Evolutionary conservation across 78 protist species (phyloP).

Genomic region (Dictyostelium brefeldianum): DNA sequence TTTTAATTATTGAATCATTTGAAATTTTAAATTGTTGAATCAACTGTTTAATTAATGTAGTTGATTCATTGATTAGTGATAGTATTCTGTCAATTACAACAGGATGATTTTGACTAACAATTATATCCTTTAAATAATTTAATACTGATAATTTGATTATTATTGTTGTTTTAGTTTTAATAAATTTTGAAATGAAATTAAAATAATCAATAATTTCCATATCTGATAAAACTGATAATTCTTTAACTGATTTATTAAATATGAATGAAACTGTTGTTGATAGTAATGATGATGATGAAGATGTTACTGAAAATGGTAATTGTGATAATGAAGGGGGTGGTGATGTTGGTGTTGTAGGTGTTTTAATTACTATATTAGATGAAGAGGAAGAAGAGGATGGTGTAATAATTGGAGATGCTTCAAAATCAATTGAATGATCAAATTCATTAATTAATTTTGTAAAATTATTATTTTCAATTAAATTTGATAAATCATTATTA

Average conservation of each 20-base stretch:
- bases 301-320: not conserved
- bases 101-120: not conserved
- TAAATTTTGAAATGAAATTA: not conserved
- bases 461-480: conserved; percentile 1
- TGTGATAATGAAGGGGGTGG: not conserved
- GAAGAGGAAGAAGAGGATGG: not conserved
- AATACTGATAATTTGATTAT: not conserved
- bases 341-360: not conserved
- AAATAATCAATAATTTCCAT: conserved; percentile 2
- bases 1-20: not conserved
- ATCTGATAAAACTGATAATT: not conserved
- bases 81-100: not conserved
- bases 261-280: not conserved
- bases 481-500: conserved; percentile 2
- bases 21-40: conserved; percentile 13
- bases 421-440: conserved; percentile 4
- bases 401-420: not conserved
- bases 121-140: not conserved
- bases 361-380: too few relatives aligned
- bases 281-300: not conserved
- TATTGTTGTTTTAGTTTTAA: conserved; percentile 13
- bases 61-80: not conserved
- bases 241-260: not conserved
- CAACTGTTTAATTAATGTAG: not conserved
- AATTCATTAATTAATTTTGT: not conserved